These are phyloP conservation scores for Trichoderma orchidacearum DNA, from an alignment of 495 filamentous ascomycete species.

Conservation along the genomic window DNA sequence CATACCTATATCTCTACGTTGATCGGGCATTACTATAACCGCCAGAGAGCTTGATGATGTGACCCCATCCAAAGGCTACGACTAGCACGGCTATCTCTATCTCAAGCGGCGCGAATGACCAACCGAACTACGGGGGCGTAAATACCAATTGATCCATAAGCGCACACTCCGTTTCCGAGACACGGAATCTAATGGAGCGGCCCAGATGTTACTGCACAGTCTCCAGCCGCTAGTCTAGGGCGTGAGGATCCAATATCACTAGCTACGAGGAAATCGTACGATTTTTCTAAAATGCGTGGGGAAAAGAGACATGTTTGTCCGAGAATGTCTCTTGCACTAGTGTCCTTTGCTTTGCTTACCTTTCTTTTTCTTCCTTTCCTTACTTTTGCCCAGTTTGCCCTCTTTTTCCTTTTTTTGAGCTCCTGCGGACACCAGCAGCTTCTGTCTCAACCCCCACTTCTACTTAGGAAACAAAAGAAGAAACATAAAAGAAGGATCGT, in stretches of 20 bases:
- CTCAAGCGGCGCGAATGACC: too few species aligned
- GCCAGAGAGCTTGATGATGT: too few species aligned
- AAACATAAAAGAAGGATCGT: background rate
- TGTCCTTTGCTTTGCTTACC: background rate
- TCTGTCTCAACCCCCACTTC: background rate
- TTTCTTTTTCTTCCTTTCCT: background rate
- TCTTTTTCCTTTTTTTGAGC: too few species aligned
- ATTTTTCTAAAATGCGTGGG: background rate
- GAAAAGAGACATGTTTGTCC: background rate
- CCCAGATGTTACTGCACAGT: background rate
- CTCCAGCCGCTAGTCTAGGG: background rate
- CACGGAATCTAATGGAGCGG: slow-evolving; percentile 1
- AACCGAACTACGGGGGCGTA: background rate
- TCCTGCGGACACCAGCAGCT: background rate
- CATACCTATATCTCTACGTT: background rate
- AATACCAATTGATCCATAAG: background rate
- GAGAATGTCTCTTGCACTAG: background rate
- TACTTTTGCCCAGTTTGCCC: background rate
- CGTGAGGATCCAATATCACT: background rate
- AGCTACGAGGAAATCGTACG: background rate
- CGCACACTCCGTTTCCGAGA: background rate
- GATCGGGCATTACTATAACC: background rate
- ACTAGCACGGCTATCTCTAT: too few species aligned
- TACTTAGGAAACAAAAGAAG: too few species aligned
- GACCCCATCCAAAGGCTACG: too few species aligned